A percentile compares a stretch with the other conserved stretches of the same genome.
phyloP scores from a whole-genome alignment of 768 basidiomycete species.

The Suillus brevipes region DNA sequence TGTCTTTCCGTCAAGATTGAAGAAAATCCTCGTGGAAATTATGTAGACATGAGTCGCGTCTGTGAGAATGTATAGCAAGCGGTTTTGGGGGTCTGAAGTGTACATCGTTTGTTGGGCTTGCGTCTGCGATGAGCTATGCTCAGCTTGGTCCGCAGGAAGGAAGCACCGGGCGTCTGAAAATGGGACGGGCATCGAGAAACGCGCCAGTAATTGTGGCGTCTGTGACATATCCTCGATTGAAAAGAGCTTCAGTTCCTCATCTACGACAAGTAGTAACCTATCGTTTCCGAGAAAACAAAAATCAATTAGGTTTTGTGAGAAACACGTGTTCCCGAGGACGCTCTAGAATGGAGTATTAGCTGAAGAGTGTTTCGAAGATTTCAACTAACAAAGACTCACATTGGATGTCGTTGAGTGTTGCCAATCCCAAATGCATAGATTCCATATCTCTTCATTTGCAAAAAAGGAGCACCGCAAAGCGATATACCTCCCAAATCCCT shows the following conservation, averaged over 20 bases:
- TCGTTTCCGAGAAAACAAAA: background rate
- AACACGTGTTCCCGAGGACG: background rate
- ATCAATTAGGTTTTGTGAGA: background rate
- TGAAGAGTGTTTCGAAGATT: no score
- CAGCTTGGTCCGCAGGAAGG: background rate
- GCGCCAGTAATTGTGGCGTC: background rate
- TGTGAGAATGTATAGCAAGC: background rate
- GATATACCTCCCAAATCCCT: no score
- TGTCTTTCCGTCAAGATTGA: background rate
- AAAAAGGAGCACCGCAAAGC: no score
- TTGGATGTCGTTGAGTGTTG: no score
- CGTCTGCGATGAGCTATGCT: background rate
- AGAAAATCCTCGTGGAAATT: background rate
- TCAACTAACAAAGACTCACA: no score
- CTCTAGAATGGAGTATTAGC: background rate
- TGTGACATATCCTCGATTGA: no score
- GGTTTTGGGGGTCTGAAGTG: background rate
- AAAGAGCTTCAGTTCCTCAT: no score
- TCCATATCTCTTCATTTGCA: no score
- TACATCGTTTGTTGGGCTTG: no score
- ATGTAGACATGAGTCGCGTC: background rate
- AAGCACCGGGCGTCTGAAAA: background rate
- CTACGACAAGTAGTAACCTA: no score
- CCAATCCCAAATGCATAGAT: no score
- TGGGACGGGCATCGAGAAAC: background rate